Evolutionary conservation across 163 green algal genomes (phyloP).

Genomic region (Dunaliella salina): DNA sequence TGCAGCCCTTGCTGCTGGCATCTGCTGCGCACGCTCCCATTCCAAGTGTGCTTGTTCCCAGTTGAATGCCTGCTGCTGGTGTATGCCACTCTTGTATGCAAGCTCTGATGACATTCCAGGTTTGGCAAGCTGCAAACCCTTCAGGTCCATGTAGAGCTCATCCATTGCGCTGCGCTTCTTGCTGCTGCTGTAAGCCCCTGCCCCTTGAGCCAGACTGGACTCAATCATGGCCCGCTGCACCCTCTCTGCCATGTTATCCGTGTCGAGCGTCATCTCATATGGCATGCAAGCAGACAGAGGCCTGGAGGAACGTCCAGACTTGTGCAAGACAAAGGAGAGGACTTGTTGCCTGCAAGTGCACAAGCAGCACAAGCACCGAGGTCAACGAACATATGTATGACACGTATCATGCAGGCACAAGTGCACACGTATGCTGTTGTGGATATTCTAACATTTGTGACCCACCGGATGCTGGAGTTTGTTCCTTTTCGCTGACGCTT

Average conservation of each 20-base stretch:
- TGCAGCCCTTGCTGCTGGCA: background rate
- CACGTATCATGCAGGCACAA: too few species aligned
- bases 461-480: too few species aligned
- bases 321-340: too few species aligned
- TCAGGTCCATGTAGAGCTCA: background rate
- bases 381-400: too few species aligned
- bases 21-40: background rate
- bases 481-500: too few species aligned
- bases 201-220: background rate
- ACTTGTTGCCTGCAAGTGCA: too few species aligned
- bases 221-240: background rate
- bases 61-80: background rate
- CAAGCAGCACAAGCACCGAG: too few species aligned
- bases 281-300: too few species aligned
- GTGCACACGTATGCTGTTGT: too few species aligned
- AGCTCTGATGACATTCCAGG: background rate
- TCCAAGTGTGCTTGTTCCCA: background rate
- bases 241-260: background rate
- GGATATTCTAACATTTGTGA: too few species aligned
- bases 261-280: too few species aligned
- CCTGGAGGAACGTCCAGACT: too few species aligned
- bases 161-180: background rate
- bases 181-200: background rate
- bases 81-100: background rate
- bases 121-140: background rate